Evolutionary conservation across 805 yeast genomes (phyloP).

Genomic region (Starmerella cellae): DNA sequence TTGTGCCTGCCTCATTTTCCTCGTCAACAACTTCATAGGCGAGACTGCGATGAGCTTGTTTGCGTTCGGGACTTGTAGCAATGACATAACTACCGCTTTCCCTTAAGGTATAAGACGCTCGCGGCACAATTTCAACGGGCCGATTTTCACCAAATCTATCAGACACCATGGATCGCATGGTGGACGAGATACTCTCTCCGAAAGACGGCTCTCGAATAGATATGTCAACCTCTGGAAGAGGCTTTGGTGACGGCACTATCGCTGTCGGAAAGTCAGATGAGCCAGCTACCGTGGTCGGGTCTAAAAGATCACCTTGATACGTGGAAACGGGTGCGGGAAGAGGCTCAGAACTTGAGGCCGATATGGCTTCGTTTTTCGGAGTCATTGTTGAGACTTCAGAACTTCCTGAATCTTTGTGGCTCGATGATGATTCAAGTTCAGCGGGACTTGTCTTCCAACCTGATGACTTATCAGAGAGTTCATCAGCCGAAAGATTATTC

Average conservation of each 20-base stretch:
- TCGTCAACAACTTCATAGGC: constrained; percentile 13
- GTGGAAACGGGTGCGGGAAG: too few species aligned
- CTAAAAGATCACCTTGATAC: too few species aligned
- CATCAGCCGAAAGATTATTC: too few species aligned
- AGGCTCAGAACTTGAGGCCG: too few species aligned
- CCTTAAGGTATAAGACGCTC: constrained; percentile 7
- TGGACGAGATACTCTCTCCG: constrained; percentile 16
- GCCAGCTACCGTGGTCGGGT: too few species aligned
- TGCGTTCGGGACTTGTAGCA: constrained; percentile 16
- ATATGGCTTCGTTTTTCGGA: too few species aligned
- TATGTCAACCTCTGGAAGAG: background rate
- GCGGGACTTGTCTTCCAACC: too few species aligned
- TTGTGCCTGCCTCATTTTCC: background rate
- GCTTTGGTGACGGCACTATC: background rate
- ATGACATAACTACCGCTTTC: constrained; percentile 17
- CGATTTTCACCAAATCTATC: background rate
- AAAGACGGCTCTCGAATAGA: constrained; percentile 11
- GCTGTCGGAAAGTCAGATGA: too few species aligned
- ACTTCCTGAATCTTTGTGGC: too few species aligned
- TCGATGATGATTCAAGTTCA: too few species aligned
- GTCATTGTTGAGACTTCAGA: too few species aligned
- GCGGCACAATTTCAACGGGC: background rate
- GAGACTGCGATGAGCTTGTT: background rate
- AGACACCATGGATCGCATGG: constrained; percentile 10
- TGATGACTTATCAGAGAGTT: too few species aligned